A percentile compares a stretch with the other conserved stretches of the same genome.
Evolutionary conservation across 305 asterid genomes (phyloP).

Genomic region (Fraxinus paxiana): DNA sequence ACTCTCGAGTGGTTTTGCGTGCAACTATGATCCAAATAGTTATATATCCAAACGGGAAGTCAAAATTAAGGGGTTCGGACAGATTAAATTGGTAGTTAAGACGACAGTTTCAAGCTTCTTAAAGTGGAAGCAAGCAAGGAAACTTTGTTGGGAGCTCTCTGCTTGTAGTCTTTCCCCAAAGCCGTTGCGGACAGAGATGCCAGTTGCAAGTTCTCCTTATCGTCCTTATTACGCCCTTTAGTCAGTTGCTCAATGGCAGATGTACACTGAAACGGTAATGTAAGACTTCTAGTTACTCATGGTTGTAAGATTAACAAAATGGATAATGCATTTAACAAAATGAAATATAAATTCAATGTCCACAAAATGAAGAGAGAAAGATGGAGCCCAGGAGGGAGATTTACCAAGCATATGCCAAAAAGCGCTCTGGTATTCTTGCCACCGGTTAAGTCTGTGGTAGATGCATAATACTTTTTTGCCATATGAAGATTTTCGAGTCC

Average conservation of each 20-base stretch:
- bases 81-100: slow-evolving; percentile 15
- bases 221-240: slow-evolving; percentile 85
- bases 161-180: slow-evolving; percentile 67
- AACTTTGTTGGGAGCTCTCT: slow-evolving; percentile 56
- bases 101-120: slow-evolving; percentile 63
- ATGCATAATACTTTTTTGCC: slow-evolving; percentile 90
- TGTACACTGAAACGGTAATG: slow-evolving; percentile 47
- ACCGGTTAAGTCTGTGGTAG: slow-evolving; percentile 85
- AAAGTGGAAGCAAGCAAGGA: slow-evolving; percentile 50
- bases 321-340: not conserved
- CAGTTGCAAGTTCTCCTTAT: slow-evolving; percentile 69
- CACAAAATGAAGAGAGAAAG: not conserved
- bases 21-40: not conserved
- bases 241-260: slow-evolving; percentile 71
- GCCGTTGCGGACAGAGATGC: slow-evolving; percentile 65
- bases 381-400: slow-evolving; percentile 25
- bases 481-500: slow-evolving; percentile 89
- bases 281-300: slow-evolving; percentile 14
- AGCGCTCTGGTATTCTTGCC: slow-evolving; percentile 90
- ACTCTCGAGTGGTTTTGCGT: not conserved
- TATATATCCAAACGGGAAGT: not conserved
- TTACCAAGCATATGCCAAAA: slow-evolving; percentile 91
- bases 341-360: not conserved
- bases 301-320: not conserved
- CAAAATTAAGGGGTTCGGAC: not conserved